A percentile compares a stretch with the other conserved stretches of the same genome.
phyloP scores from a whole-genome alignment of 2,329 filamentous ascomycete genomes.

The Tothia fuscella region DNA sequence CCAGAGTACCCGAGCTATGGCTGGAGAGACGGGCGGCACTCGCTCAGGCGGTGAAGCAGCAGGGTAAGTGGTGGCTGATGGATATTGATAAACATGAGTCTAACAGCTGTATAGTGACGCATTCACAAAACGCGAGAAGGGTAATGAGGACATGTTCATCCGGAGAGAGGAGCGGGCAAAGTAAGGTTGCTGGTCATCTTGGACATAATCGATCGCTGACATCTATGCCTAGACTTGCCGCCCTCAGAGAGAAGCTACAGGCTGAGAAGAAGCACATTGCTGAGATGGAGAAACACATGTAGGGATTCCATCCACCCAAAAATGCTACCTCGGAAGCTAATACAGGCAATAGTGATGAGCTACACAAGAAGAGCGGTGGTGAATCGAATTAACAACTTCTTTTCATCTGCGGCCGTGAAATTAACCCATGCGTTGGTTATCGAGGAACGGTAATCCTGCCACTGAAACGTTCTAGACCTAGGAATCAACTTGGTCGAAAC shows the following conservation, averaged over 20 bases:
- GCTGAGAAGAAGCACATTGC: slow-evolving; percentile 76
- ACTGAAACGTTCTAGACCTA: no score
- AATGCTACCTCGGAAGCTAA: no score
- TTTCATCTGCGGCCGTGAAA: no score
- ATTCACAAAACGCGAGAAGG: slow-evolving; percentile 85
- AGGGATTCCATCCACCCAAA: no score
- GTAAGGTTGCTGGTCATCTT: slow-evolving; percentile 22
- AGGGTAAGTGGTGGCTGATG: slow-evolving; percentile 19
- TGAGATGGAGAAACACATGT: slow-evolving; percentile 81
- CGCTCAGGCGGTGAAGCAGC: slow-evolving; percentile 26
- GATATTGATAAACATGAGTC: neutral
- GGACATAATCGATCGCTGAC: slow-evolving; percentile 65
- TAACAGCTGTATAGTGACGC: slow-evolving; percentile 52
- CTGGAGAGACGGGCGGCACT: slow-evolving; percentile 30
- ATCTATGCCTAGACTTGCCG: slow-evolving; percentile 43
- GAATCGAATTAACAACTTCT: no score
- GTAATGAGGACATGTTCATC: slow-evolving; percentile 75
- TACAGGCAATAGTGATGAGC: no score
- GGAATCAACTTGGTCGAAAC: no score
- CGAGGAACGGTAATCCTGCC: no score
- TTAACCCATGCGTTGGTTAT: no score
- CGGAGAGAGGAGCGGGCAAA: slow-evolving; percentile 82
- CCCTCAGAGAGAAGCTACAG: slow-evolving; percentile 55
- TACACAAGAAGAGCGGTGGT: no score
- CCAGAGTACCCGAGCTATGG: slow-evolving; percentile 30